Base-by-base conservation (phyloP, 208 protist species). In the Crithidia bombi region DNA sequence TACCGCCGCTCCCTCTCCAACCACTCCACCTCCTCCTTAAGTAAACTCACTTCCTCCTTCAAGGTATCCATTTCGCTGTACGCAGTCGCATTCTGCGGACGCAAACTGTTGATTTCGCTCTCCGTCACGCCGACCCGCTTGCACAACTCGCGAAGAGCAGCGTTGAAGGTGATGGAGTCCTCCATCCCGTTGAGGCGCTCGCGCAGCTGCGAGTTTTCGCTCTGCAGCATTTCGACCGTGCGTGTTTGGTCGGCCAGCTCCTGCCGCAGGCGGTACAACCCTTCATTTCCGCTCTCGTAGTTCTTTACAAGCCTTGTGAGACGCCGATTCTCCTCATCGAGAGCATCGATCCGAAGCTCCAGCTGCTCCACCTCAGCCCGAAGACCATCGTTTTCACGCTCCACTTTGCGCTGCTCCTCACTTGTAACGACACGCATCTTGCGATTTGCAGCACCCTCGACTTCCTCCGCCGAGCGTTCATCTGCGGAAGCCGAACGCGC, bases 21-120 rank as follows among this genome's bases (percentile, higher is more conserved):
- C 87, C 89, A 94, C 65, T 93, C 90, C 10, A 97, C 73, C 65
- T 97, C 93, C 55, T 92, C 87, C 69, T 94, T 94, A 28, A 95
- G 74, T 0, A 87, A 65, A 49, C 73, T 79, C 32, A 94, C 41
- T 65, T 97, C 89, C 43, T 88, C 89, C 7, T 85, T 82, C 14
- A 97, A 62, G 2, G 82, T 91, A 47, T 94, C 90, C 33, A 96
- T 81, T 44, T 97, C 92, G 52, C 81, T 93, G 67, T 87, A 92
- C 21, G 80, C 65, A 2, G 69, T 54, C 11, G 82, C 73, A 33
- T 78, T 86, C 26, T 89, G 86, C 9, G 86, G 86, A 12, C 82
- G 72, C 28, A 96, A 67, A 62, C 83, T 83, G 67, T 94, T 87
- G 68, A 97, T 89, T 74, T 97, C 90, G n/a, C 86, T 85, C 59